These are phyloP conservation scores for Omphalea diandra DNA, from an alignment of 441 rosid genomes.

Conservation along the genomic window DNA sequence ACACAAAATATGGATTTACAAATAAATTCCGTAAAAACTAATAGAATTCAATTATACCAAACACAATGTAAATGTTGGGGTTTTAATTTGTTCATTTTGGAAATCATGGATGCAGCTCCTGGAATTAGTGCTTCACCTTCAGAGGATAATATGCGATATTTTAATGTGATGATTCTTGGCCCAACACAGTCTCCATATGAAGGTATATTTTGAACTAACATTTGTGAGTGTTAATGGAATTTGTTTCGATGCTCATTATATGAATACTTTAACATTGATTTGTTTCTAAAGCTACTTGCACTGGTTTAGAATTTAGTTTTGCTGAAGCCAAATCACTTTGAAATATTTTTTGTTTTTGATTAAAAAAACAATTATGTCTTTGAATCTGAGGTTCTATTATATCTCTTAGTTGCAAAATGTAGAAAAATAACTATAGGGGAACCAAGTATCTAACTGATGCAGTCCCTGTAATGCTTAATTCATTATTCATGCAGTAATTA, in stretches of 20 bases:
- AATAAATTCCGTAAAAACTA: no score
- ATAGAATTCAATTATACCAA: no score
- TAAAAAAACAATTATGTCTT: background rate
- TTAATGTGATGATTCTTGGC: conserved; percentile 98
- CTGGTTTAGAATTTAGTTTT: background rate
- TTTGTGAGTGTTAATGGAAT: background rate
- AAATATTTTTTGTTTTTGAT: background rate
- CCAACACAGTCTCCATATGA: conserved; percentile 98
- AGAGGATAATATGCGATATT: conserved; percentile 94
- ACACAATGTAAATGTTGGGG: background rate
- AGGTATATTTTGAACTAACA: conserved; percentile 41
- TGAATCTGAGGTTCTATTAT: background rate
- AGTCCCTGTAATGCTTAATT: background rate
- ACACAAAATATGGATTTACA: no score
- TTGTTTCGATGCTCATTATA: background rate
- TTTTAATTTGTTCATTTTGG: conserved; percentile 1
- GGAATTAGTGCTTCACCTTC: conserved; percentile 98
- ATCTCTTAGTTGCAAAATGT: background rate
- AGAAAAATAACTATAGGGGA: background rate
- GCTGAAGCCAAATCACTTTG: background rate
- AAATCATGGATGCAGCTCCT: conserved; percentile 52
- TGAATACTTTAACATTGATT: background rate
- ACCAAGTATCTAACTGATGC: background rate
- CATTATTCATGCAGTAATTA: no score
- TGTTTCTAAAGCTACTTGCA: background rate